These are phyloP conservation scores for Casuarina equisetifolia DNA, from an alignment of 306 rosid species.

Conservation along the genomic window DNA sequence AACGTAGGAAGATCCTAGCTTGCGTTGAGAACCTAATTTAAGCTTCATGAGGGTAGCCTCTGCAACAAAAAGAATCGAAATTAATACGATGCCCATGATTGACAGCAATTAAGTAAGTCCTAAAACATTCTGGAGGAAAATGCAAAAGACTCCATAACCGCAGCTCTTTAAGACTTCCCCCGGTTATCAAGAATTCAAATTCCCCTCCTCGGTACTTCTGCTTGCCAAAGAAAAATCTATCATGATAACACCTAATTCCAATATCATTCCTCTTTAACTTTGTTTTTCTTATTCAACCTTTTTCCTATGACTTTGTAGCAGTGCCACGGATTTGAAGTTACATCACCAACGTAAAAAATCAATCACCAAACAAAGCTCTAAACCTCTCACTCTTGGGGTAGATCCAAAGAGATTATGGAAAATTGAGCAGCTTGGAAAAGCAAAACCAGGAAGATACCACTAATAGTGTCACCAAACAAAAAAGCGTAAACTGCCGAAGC, in stretches of 20 bases:
- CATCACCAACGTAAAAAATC: background rate
- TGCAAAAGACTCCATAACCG: too few relatives aligned
- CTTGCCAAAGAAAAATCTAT: too few relatives aligned
- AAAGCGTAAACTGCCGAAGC: too few relatives aligned
- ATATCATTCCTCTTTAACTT: too few relatives aligned
- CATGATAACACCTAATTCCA: too few relatives aligned
- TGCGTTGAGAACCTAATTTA: slow-evolving; percentile 64
- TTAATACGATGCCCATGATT: background rate
- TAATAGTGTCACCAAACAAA: too few relatives aligned
- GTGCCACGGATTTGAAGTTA: background rate
- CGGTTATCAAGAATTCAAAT: too few relatives aligned
- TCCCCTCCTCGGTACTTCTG: too few relatives aligned
- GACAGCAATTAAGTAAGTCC: too few relatives aligned
- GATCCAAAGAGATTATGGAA: background rate
- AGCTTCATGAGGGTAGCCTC: slow-evolving; percentile 86
- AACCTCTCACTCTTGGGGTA: background rate
- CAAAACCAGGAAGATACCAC: background rate
- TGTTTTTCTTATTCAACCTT: too few relatives aligned
- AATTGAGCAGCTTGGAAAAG: background rate
- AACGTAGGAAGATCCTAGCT: slow-evolving; percentile 23
- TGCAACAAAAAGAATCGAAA: slow-evolving; percentile 33
- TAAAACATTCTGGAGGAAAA: too few relatives aligned
- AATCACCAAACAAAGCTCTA: background rate
- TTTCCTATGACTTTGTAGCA: background rate
- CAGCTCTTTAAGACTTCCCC: too few relatives aligned